Conservation (phyloP, 169 alveolate genomes). For the Eimeria brunetti region DNA sequence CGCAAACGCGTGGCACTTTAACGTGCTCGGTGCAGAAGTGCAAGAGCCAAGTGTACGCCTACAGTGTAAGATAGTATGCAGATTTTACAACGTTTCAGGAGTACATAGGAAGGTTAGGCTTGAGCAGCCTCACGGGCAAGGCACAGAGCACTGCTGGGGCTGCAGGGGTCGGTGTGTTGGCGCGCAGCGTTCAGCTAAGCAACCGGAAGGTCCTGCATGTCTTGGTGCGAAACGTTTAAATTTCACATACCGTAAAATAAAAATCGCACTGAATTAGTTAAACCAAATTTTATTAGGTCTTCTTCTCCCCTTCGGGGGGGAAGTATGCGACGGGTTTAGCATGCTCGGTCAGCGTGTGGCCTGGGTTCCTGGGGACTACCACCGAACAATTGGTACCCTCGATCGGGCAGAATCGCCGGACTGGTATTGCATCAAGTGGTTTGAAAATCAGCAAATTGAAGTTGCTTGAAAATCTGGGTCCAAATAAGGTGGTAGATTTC, state of each 20-base stretch:
- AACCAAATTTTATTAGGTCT: not conserved
- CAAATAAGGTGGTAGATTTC: not conserved
- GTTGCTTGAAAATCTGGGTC: not conserved
- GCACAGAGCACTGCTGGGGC: slow-evolving; percentile 38
- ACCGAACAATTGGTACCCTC: not conserved
- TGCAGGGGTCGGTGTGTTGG: slow-evolving; percentile 35
- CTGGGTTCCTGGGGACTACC: not conserved
- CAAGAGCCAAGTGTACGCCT: not conserved
- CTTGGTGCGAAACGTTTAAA: not conserved
- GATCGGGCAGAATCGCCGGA: not conserved
- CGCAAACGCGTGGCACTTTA: not conserved
- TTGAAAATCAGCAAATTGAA: not conserved
- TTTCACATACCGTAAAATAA: not conserved
- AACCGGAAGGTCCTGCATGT: not conserved
- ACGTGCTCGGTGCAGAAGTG: not conserved
- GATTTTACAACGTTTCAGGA: not conserved
- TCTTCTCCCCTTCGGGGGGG: not conserved
- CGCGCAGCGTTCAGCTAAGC: not conserved
- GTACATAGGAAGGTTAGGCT: slow-evolving; percentile 15
- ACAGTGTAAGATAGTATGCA: not conserved
- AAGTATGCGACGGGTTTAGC: not conserved
- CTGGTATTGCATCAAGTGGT: not conserved
- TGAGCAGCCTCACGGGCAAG: slow-evolving; percentile 1
- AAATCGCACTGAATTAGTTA: not conserved
- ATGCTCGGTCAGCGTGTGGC: not conserved